Evolutionary conservation across 2,329 filamentous ascomycete genomes (phyloP).

Genomic region (Phyllosticta capitalensis): DNA sequence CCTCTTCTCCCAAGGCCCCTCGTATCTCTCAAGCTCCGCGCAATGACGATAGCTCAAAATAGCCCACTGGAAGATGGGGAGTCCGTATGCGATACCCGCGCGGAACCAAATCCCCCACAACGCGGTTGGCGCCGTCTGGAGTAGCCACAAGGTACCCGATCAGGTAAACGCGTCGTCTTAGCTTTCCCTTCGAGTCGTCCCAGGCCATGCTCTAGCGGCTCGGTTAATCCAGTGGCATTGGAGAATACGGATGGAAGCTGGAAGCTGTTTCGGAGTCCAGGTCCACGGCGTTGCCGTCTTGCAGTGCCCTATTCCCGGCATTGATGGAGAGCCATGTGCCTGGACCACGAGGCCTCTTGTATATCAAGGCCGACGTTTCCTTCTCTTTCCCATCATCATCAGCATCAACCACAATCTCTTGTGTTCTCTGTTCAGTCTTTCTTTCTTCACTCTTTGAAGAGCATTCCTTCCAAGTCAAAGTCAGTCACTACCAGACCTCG

Average conservation of each 20-base stretch:
- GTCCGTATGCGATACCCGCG: background rate
- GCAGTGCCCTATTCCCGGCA: background rate
- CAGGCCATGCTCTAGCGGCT: background rate
- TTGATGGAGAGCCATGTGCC: background rate
- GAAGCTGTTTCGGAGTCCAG: background rate
- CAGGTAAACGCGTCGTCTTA: background rate
- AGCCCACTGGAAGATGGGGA: background rate
- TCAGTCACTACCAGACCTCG: background rate
- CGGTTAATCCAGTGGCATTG: background rate
- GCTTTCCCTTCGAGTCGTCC: background rate
- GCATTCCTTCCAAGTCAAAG: background rate
- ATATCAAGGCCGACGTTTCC: background rate
- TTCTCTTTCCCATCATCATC: background rate
- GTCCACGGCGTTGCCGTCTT: background rate
- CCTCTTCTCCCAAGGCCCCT: background rate
- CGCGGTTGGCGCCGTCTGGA: background rate
- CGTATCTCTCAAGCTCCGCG: background rate
- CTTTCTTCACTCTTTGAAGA: conserved; percentile 2
- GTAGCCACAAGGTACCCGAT: background rate
- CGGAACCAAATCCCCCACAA: background rate
- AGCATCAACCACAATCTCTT: conserved; percentile 1
- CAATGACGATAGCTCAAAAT: background rate
- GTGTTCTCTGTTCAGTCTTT: background rate
- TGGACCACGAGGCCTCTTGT: background rate
- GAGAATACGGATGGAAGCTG: background rate